A percentile compares a stretch with the other conserved stretches of the same genome.
Evolutionary conservation across 169 alveolate species (phyloP).

Genomic region (Amoebophrya sp.): DNA sequence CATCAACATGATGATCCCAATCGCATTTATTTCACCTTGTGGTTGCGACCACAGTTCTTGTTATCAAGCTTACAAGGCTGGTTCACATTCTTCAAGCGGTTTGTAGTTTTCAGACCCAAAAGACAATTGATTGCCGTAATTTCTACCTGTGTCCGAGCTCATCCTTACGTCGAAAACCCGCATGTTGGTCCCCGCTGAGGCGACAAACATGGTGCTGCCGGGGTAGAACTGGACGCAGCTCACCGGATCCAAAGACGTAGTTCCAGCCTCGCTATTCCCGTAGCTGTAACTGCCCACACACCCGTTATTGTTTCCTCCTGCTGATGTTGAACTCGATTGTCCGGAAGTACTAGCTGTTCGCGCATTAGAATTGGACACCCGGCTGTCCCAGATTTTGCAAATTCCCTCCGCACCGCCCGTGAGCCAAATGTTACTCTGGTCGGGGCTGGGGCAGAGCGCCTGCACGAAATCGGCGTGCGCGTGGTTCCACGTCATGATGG

Average conservation of each 20-base stretch:
- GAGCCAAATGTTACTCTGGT: not conserved
- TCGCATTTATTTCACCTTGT: no score
- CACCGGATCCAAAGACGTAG: not conserved
- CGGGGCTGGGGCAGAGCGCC: not conserved
- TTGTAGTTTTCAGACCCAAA: no score
- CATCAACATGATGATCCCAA: no score
- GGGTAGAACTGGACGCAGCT: not conserved
- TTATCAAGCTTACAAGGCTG: no score
- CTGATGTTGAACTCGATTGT: no score
- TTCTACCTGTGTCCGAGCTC: no score
- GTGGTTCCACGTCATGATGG: not conserved
- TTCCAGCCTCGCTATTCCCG: no score
- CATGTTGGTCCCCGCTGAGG: not conserved
- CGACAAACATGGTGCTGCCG: not conserved
- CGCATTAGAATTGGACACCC: not conserved
- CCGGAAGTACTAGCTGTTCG: no score
- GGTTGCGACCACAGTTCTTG: no score
- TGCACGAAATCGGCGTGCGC: conserved; percentile 20
- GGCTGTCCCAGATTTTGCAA: not conserved
- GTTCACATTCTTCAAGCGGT: no score
- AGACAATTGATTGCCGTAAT: no score
- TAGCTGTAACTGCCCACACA: not conserved
- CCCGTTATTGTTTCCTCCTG: not conserved
- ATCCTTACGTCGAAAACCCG: not conserved
- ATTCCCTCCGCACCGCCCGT: not conserved